These are phyloP conservation scores for Diplosphaera chodatii DNA, from an alignment of 139 green algal genomes.

Conservation along the genomic window DNA sequence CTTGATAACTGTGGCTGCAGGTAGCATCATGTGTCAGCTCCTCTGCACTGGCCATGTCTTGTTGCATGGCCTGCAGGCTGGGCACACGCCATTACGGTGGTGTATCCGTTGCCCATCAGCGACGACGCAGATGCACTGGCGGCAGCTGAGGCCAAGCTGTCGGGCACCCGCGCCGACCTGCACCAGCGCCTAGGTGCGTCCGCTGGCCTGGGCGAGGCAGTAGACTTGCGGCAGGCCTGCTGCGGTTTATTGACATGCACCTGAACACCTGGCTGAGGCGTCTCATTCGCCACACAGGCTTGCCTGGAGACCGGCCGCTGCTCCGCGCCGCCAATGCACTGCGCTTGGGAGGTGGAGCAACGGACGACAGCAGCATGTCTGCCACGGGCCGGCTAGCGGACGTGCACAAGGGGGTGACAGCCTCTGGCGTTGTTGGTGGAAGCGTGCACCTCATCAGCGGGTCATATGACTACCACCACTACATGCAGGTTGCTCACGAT, in stretches of 20 bases:
- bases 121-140: neutral
- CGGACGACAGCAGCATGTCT: neutral
- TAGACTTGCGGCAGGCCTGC: neutral
- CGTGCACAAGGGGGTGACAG: conserved; percentile 60
- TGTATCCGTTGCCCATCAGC: conserved; percentile 8
- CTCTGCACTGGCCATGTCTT: too few relatives aligned
- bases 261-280: too few relatives aligned
- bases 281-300: conserved; percentile 30
- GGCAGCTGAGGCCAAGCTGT: neutral
- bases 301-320: conserved; percentile 68
- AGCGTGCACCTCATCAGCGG: conserved; percentile 62
- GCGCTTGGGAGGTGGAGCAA: neutral
- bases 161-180: neutral
- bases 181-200: neutral
- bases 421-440: conserved; percentile 35
- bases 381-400: conserved; percentile 40
- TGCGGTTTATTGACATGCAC: too few relatives aligned
- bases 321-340: conserved; percentile 60
- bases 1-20: too few relatives aligned
- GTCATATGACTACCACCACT: conserved; percentile 93
- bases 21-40: too few relatives aligned
- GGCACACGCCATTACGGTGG: conserved; percentile 5
- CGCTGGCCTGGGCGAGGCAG: too few relatives aligned
- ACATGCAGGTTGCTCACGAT: conserved; percentile 73
- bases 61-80: conserved; percentile 2